These are phyloP conservation scores for Pseudogymnoascus sp. DNA, from an alignment of 2,329 filamentous ascomycete species.

Conservation along the genomic window DNA sequence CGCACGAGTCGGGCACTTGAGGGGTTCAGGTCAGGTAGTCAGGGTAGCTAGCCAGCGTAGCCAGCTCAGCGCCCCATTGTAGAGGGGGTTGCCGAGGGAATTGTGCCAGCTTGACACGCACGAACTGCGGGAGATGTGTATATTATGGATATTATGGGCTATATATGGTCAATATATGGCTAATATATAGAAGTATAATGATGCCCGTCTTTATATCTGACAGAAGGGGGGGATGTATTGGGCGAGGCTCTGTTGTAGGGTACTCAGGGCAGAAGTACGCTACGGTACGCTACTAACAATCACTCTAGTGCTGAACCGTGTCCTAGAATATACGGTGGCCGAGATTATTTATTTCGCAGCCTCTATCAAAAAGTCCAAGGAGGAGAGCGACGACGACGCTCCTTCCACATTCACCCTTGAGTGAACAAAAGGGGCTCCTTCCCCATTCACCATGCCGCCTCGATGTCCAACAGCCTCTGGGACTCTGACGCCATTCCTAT, in stretches of 20 bases:
- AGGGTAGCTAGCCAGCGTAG: not conserved
- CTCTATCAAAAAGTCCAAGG: constrained; percentile 5
- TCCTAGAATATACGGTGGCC: constrained; percentile 8
- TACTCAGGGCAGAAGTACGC: no score
- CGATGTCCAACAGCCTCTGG: constrained; percentile 22
- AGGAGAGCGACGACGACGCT: not conserved
- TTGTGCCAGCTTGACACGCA: not conserved
- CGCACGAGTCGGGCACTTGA: not conserved
- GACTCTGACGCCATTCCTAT: constrained; percentile 28
- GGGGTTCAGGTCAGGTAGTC: not conserved
- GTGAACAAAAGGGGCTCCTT: not conserved
- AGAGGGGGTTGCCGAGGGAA: not conserved
- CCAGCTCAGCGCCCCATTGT: not conserved
- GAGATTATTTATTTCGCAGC: not conserved
- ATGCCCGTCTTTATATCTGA: not conserved
- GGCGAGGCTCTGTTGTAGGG: not conserved
- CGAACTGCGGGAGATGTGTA: not conserved
- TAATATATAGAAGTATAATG: not conserved
- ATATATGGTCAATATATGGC: not conserved
- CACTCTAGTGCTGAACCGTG: no score
- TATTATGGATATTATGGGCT: not conserved
- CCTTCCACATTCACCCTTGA: not conserved
- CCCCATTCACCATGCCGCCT: constrained; percentile 23
- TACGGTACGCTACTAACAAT: no score
- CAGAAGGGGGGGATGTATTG: not conserved